Percentiles rank a stretch among this genome's conserved stretches.
These are phyloP conservation scores for Angomonas desouzai DNA, from an alignment of 208 protist genomes.

Conservation along the genomic window DNA sequence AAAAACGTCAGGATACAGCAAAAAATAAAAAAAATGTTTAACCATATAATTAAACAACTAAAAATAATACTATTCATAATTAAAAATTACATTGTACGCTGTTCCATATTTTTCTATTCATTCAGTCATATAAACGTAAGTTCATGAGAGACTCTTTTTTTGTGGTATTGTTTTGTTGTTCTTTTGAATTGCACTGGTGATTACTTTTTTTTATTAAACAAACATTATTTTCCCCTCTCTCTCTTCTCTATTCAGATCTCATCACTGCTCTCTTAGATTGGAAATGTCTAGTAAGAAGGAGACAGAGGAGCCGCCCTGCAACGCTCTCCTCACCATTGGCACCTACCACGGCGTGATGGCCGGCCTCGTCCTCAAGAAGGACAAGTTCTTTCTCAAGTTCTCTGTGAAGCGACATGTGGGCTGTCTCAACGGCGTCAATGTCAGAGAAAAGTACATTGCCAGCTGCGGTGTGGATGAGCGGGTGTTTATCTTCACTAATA, in stretches of 20 bases:
- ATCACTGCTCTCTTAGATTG: neutral
- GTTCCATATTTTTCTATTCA: no score
- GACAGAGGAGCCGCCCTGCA: neutral
- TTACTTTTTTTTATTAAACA: no score
- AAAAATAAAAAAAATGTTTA: no score
- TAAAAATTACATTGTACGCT: no score
- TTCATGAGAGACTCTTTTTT: no score
- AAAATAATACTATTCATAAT: no score
- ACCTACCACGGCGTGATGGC: constrained; percentile 78
- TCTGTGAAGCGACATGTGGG: constrained; percentile 72
- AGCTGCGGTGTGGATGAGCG: constrained; percentile 71
- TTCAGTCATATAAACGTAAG: no score
- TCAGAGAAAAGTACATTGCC: constrained; percentile 47
- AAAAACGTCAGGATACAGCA: no score
- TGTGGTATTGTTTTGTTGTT: no score
- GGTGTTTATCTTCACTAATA: constrained; percentile 75
- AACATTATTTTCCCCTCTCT: no score
- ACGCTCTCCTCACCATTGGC: constrained; percentile 59
- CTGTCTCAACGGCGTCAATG: constrained; percentile 35
- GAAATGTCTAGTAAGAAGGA: neutral
- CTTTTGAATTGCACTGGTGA: no score
- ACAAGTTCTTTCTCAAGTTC: constrained; percentile 68
- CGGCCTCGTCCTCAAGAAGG: constrained; percentile 41
- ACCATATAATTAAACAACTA: no score
- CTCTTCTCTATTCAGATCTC: neutral